Evolutionary conservation across 495 filamentous ascomycete species (phyloP), one percentile per base, ranked within the genome.

Genomic region (Hamigera avellanea): DNA sequence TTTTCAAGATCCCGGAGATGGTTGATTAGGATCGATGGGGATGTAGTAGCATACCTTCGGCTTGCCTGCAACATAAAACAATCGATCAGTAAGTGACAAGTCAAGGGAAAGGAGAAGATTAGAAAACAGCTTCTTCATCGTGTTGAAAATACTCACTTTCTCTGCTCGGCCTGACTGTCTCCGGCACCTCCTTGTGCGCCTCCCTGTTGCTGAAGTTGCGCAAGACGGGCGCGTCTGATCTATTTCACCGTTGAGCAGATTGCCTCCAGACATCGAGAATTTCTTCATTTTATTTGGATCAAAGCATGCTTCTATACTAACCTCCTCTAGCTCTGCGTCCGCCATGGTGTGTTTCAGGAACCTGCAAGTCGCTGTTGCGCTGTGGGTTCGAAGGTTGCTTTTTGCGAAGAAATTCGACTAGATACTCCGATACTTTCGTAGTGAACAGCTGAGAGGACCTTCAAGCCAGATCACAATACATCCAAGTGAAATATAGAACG

Each of bases 201-300:
- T 29, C 62, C 61, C 40, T 63, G 57, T 54, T 89, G 80, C 43
- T 86, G 86, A 37, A 95, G 82, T 64, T 95, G 87, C 52, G 86
- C 83, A 25, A 94, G 75, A 39, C 88, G 85, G 43, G 87, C 88
- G 57, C 80, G 79, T 48, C 87, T 69, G 57, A 95, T 93, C 83
- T 94, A 45, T 39, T 32, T 40, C 25, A 43, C 29, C 14, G 29
- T 23, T 35, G 16, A 34, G 36, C 42, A 26, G 38, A 17, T 36
- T n/a, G 37, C 10, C 13, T 36, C 21, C 1, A 1, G 21, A 23
- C 21, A 23, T 23, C 21, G 21, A 23, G 4, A 9, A 9, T 9
- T 23, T 9, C 21, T 23, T 23, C 21, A 5, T 23, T 23, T 9
- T 23, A 4, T 23, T 23, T 23, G 4, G 9, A 9, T 9, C 21